Evolutionary conservation across 352 stramenopile species (phyloP).

Genomic region (Globisporangium paddicum): DNA sequence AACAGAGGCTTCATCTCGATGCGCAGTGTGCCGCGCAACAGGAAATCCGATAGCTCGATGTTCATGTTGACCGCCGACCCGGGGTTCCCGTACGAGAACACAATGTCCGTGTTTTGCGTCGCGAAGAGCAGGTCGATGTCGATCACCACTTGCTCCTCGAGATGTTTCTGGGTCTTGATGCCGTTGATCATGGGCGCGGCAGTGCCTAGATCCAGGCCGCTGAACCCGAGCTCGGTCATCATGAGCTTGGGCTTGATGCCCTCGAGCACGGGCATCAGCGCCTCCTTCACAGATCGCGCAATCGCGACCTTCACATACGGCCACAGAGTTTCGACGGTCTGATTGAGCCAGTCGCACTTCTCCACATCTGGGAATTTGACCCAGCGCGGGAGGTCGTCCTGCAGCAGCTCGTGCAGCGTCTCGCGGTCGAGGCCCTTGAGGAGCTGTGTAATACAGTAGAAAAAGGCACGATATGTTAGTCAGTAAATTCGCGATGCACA

Average conservation of each 20-base stretch:
- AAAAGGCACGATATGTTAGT: no score
- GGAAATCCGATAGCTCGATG: conserved; percentile 37
- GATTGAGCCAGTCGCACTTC: conserved; percentile 44
- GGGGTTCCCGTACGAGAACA: conserved; percentile 36
- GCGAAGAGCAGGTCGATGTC: conserved; percentile 38
- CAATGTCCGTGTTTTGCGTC: conserved; percentile 38
- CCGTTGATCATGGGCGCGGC: conserved; percentile 37
- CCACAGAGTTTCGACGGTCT: conserved; percentile 39
- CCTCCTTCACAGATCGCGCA: conserved; percentile 29
- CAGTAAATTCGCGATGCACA: no score
- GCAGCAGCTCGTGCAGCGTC: conserved; percentile 35
- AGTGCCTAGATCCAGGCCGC: conserved; percentile 34
- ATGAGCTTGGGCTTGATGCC: conserved; percentile 33
- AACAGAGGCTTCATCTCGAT: conserved; percentile 43
- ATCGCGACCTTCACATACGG: conserved; percentile 42
- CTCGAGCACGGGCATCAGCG: conserved; percentile 29
- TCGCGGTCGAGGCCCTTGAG: conserved; percentile 32
- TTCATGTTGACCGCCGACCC: conserved; percentile 29
- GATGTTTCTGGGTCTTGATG: conserved; percentile 32
- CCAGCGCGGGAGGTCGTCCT: conserved; percentile 37
- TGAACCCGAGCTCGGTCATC: conserved; percentile 39
- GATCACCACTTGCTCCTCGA: conserved; percentile 42
- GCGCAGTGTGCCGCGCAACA: conserved; percentile 34
- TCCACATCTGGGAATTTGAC: conserved; percentile 45
- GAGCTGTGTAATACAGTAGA: conserved; percentile 13